Evolutionary conservation across 2,329 filamentous ascomycete genomes (phyloP).

Genomic region (Curvularia sp.): DNA sequence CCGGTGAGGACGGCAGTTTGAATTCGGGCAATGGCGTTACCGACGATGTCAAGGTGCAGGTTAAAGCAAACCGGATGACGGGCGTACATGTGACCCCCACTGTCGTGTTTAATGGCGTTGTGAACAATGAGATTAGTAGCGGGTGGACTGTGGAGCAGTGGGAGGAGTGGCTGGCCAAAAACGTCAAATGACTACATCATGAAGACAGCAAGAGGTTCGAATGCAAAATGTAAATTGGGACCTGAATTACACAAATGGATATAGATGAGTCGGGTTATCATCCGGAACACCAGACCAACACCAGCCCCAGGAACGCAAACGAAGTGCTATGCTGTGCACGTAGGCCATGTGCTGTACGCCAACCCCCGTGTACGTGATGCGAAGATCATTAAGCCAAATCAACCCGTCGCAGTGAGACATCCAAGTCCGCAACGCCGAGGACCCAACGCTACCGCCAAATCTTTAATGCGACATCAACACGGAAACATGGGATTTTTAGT

Average conservation of each 20-base stretch:
- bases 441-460: conserved; percentile 7
- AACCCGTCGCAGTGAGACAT: conserved; percentile 10
- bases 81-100: conserved; percentile 93
- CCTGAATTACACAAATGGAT: conserved; percentile 8
- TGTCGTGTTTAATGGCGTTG: conserved; percentile 84
- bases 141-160: conserved; percentile 82
- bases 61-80: conserved; percentile 79
- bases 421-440: conserved; percentile 10
- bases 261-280: conserved; percentile 15
- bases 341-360: conserved; percentile 14
- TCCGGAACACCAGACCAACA: conserved; percentile 10
- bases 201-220: background rate
- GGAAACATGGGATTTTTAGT: background rate
- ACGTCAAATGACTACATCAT: conserved; percentile 58
- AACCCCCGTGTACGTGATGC: conserved; percentile 3
- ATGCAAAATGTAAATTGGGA: conserved; percentile 3
- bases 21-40: conserved; percentile 86
- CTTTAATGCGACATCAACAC: background rate
- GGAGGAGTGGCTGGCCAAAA: conserved; percentile 80
- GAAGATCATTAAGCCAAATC: conserved; percentile 8
- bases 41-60: conserved; percentile 80
- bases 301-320: conserved; percentile 3
- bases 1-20: conserved; percentile 69
- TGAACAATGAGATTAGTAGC: conserved; percentile 79
- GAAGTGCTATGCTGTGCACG: conserved; percentile 5